A percentile compares a stretch with the other conserved stretches of the same genome.
Evolutionary conservation across 2,329 filamentous ascomycete species (phyloP).

Genomic region (Dothistroma septosporum): DNA sequence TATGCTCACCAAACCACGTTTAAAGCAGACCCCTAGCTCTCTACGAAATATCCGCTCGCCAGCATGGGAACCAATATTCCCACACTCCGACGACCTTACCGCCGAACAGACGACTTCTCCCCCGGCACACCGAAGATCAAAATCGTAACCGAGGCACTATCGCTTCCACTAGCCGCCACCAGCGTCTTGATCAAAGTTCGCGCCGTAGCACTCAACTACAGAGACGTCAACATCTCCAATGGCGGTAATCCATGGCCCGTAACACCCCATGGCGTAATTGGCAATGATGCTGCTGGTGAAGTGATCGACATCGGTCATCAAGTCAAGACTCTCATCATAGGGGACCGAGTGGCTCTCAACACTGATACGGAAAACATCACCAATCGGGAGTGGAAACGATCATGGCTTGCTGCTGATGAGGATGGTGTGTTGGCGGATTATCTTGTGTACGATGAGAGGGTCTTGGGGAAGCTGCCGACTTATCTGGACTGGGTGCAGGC

Average conservation of each 20-base stretch:
- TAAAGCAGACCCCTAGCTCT: neutral
- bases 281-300: constrained; percentile 34
- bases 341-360: constrained; percentile 24
- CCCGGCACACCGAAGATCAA: constrained; percentile 16
- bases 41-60: neutral
- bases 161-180: constrained; percentile 28
- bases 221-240: constrained; percentile 40
- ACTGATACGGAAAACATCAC: constrained; percentile 44
- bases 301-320: constrained; percentile 23
- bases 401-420: constrained; percentile 54
- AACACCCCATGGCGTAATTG: constrained; percentile 28
- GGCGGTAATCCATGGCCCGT: constrained; percentile 34
- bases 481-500: constrained; percentile 58
- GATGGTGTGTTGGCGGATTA: constrained; percentile 56
- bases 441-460: constrained; percentile 49
- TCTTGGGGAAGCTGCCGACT: constrained; percentile 51
- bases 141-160: constrained; percentile 15
- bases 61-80: neutral
- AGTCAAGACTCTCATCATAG: constrained; percentile 18
- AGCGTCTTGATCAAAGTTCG: constrained; percentile 49
- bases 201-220: constrained; percentile 51
- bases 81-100: constrained; percentile 29
- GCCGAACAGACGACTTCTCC: constrained; percentile 34
- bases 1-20: neutral
- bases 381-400: constrained; percentile 35